Base-by-base conservation (phyloP, 352 stramenopile genomes). In the Plasmopara muralis region DNA sequence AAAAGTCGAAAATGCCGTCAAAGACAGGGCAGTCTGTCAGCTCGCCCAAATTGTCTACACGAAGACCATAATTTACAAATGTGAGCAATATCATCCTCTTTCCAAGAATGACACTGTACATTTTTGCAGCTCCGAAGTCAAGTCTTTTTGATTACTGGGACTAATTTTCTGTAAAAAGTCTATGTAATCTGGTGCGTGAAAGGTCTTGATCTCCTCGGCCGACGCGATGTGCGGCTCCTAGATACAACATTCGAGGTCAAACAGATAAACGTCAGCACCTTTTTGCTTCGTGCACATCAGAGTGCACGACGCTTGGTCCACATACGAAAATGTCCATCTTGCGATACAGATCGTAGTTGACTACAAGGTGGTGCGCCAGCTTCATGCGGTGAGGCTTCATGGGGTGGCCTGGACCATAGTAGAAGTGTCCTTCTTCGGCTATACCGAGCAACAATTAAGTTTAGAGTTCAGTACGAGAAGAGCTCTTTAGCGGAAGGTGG, bases 1-100 rank as follows among this genome's bases (percentile, higher is more conserved):
- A 98, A 68, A 99, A 99, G 63, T 99, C 92, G 64, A 97, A 99
- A 15, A 99, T 80, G 30, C 96, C 97, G 69, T 99, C 95, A 66
- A 99, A 99, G 9, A 99, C 89, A 0, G 97, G 97, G 72, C 96
- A 99, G 73, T 99, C 97, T 7, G 92, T 97, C 38, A 90, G 83
- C 58, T 99, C 95, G 7, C 96, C 96, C 25, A 98, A 77, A 66
- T 97, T 98, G 73, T 97, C 97, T 95, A 50, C 9, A 49, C 20
- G 20, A 3, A 25, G 20, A 25, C 20, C 20, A 14, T 38, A 2
- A 14, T 38, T 38, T 38, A 14, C 13, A 38, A 38, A 14, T 14
- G 9, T 38, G 4, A 38, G 33, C 33, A 38, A 38, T 38, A 5
- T 35, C 2, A 35, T 35, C 6, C 31, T 35, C 31, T 35, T 35